These are phyloP conservation scores for Leucogyrophana mollusca DNA, from an alignment of 768 basidiomycete genomes.

Conservation along the genomic window DNA sequence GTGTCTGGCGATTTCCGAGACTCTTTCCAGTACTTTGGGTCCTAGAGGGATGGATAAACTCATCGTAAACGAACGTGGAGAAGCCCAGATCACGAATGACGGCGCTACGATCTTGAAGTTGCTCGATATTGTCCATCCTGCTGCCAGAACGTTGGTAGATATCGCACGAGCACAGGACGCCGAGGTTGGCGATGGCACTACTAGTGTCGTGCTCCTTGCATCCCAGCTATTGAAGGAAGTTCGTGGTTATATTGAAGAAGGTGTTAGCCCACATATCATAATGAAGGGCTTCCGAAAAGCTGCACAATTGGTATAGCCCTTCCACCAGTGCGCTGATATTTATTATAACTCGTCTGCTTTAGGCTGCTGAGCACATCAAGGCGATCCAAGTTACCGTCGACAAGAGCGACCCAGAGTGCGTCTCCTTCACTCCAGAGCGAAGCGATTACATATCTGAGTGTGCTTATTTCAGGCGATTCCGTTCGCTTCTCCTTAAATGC, in stretches of 20 bases:
- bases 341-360: constrained; percentile 8
- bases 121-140: constrained; percentile 96
- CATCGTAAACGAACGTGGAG: constrained; percentile 90
- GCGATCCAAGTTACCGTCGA: constrained; percentile 89
- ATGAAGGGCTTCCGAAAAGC: constrained; percentile 95
- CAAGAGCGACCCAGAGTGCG: constrained; percentile 87
- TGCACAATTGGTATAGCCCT: constrained; percentile 67
- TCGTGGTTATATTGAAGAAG: constrained; percentile 89
- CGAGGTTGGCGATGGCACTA: constrained; percentile 98
- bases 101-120: constrained; percentile 98
- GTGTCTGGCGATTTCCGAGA: constrained; percentile 91
- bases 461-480: constrained; percentile 67
- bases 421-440: constrained; percentile 9
- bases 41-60: constrained; percentile 99
- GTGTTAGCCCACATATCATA: constrained; percentile 95
- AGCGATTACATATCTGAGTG: constrained; percentile 9
- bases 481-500: constrained; percentile 91
- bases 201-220: constrained; percentile 91
- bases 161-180: constrained; percentile 98
- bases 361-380: constrained; percentile 87
- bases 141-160: constrained; percentile 96
- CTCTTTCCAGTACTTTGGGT: constrained; percentile 92
- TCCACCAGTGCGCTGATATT: constrained; percentile 5
- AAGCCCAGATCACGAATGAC: constrained; percentile 99
- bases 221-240: constrained; percentile 95